These are phyloP conservation scores for Aspergillus sclerotioniger DNA, from an alignment of 495 filamentous ascomycete species.

Conservation along the genomic window DNA sequence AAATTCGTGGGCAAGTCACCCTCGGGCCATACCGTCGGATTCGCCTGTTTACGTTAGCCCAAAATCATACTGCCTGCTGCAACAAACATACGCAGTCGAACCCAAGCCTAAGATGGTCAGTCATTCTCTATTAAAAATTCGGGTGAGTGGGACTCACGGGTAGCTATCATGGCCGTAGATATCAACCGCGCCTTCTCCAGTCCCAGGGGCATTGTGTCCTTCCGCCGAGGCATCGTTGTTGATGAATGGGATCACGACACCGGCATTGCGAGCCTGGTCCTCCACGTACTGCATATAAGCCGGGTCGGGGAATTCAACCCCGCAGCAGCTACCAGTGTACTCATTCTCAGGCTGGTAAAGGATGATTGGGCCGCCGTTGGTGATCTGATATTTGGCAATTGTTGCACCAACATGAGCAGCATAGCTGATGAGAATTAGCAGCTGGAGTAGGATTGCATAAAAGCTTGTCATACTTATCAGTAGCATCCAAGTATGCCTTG, in stretches of 20 bases:
- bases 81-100: slow-evolving; percentile 50
- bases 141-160: slow-evolving; percentile 38
- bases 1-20: slow-evolving; percentile 46
- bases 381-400: slow-evolving; percentile 73
- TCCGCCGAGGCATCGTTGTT: slow-evolving; percentile 64
- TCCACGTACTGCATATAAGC: slow-evolving; percentile 70
- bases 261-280: slow-evolving; percentile 63
- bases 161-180: slow-evolving; percentile 79
- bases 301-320: slow-evolving; percentile 51
- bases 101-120: slow-evolving; percentile 44
- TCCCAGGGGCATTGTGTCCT: slow-evolving; percentile 66
- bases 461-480: slow-evolving; percentile 48
- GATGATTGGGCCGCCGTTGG: slow-evolving; percentile 75
- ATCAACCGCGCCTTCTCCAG: slow-evolving; percentile 61
- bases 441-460: background rate
- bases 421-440: slow-evolving; percentile 25
- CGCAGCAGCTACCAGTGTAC: slow-evolving; percentile 51
- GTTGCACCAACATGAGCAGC: slow-evolving; percentile 51
- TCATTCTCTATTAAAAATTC: background rate
- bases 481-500: slow-evolving; percentile 61
- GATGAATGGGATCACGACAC: slow-evolving; percentile 72
- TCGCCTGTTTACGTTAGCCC: slow-evolving; percentile 27
- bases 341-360: slow-evolving; percentile 80
- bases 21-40: slow-evolving; percentile 50
- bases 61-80: background rate